Evolutionary conservation across 2,329 filamentous ascomycete species (phyloP).

Genomic region (Neonectria ditissima): DNA sequence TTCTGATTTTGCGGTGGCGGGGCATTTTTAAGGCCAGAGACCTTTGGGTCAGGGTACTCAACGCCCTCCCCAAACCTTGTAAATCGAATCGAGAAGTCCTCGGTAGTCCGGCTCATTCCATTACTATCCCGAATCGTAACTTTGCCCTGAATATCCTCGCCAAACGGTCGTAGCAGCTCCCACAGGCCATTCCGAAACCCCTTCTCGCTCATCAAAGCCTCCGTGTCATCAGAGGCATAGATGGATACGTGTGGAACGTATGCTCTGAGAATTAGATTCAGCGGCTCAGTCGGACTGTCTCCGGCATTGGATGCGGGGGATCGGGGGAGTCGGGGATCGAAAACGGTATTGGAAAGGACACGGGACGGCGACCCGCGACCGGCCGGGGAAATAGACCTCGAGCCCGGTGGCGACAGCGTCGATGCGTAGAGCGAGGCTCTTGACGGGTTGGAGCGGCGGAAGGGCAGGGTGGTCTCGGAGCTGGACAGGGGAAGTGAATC

Average conservation of each 20-base stretch:
- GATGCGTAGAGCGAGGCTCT: conserved; percentile 73
- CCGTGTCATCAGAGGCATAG: conserved; percentile 87
- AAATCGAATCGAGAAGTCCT: conserved; percentile 92
- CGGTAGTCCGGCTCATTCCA: conserved; percentile 83
- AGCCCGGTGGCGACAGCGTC: conserved; percentile 75
- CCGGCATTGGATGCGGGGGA: conserved; percentile 58
- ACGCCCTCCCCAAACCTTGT: conserved; percentile 74
- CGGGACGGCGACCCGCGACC: conserved; percentile 69
- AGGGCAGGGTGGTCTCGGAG: conserved; percentile 66
- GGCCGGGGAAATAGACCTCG: conserved; percentile 75
- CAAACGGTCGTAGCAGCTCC: conserved; percentile 90
- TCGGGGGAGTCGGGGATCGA: conserved; percentile 59
- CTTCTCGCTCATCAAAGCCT: conserved; percentile 83
- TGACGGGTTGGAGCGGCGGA: conserved; percentile 66
- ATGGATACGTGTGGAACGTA: conserved; percentile 92
- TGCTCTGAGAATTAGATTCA: conserved; percentile 79
- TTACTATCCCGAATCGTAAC: conserved; percentile 92
- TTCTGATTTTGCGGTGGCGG: conserved; percentile 54
- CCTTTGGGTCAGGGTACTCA: conserved; percentile 60
- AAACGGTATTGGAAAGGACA: conserved; percentile 68
- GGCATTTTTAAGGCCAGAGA: conserved; percentile 44
- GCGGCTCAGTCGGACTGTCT: conserved; percentile 64
- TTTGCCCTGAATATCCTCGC: conserved; percentile 87
- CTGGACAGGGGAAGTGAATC: conserved; percentile 59
- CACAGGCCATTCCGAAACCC: conserved; percentile 86